Conservation (phyloP, 305 asterid genomes). For the Euphrasia arctica region DNA sequence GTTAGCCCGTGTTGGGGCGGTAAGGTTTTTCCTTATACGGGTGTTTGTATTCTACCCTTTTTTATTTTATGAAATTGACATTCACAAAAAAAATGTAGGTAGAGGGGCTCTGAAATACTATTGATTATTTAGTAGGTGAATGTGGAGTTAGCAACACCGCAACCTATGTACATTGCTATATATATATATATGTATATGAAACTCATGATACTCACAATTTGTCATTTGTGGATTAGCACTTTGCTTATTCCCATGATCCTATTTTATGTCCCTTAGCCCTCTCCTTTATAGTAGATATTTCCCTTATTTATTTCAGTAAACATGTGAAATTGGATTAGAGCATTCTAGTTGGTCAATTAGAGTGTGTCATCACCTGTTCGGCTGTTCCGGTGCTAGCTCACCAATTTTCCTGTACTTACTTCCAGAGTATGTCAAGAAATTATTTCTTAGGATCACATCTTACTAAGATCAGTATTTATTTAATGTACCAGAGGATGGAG, state of each 20-base stretch:
- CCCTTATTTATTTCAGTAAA: no score
- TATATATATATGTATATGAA: not conserved
- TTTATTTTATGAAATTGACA: no score
- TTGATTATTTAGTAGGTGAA: not conserved
- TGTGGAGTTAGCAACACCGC: not conserved
- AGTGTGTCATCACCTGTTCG: not conserved
- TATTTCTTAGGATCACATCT: slow-evolving; percentile 21
- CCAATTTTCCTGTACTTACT: not conserved
- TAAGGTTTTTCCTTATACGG: no score
- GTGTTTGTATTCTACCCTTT: no score
- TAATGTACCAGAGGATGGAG: slow-evolving; percentile 60
- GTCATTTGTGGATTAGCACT: not conserved
- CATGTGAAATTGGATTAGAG: not conserved
- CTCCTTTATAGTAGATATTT: not conserved
- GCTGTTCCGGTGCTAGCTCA: no score
- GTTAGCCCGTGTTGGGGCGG: no score
- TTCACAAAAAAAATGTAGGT: no score
- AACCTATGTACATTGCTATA: not conserved
- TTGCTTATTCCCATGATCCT: not conserved
- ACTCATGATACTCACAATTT: slow-evolving; percentile 1
- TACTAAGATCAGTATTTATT: slow-evolving; percentile 20
- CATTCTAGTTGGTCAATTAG: not conserved
- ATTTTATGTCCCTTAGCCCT: not conserved
- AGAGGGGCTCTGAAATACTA: not conserved
- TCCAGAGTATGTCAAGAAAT: slow-evolving; percentile 1